phyloP scores from a whole-genome alignment of 2,329 filamentous ascomycete species.

The Nakataea oryzae region DNA sequence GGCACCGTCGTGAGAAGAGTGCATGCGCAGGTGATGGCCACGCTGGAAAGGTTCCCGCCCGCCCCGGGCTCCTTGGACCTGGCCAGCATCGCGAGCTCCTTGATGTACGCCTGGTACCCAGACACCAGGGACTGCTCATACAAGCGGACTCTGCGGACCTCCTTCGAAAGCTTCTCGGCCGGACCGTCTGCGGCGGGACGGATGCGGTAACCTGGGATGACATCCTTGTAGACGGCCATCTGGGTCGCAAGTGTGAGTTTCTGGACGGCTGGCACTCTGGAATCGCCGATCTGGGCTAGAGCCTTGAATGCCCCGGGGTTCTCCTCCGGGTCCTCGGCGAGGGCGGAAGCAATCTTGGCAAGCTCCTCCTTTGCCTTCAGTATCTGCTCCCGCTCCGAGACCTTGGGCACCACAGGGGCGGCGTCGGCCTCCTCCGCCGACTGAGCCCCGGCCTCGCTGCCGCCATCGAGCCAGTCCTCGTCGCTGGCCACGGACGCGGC shows the following conservation, averaged over 20 bases:
- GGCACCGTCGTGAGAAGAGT: slow-evolving; percentile 71
- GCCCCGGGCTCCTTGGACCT: slow-evolving; percentile 31
- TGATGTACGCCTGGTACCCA: slow-evolving; percentile 78
- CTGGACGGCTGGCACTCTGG: slow-evolving; percentile 61
- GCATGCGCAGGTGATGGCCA: slow-evolving; percentile 81
- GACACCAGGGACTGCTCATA: slow-evolving; percentile 84
- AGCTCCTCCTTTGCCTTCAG: slow-evolving; percentile 84
- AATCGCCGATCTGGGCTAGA: slow-evolving; percentile 63
- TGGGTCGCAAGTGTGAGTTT: slow-evolving; percentile 83
- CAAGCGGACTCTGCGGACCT: slow-evolving; percentile 68
- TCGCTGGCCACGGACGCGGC: slow-evolving; percentile 50
- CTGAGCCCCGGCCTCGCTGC: slow-evolving; percentile 17
- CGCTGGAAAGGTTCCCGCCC: slow-evolving; percentile 47
- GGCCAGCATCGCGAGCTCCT: slow-evolving; percentile 59
- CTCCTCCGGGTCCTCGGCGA: slow-evolving; percentile 92
- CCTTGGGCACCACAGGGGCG: slow-evolving; percentile 43
- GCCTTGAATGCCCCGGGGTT: slow-evolving; percentile 70
- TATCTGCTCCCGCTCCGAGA: slow-evolving; percentile 72
- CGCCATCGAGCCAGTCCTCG: slow-evolving; percentile 51
- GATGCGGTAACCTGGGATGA: slow-evolving; percentile 94
- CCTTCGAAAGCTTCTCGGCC: slow-evolving; percentile 78
- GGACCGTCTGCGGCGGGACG: slow-evolving; percentile 70
- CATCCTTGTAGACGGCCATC: slow-evolving; percentile 83
- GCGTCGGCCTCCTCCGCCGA: slow-evolving; percentile 26
- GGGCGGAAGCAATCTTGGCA: slow-evolving; percentile 64